Base-by-base conservation (phyloP, 23 red algal genomes). In the Gracilaria domingensis region DNA sequence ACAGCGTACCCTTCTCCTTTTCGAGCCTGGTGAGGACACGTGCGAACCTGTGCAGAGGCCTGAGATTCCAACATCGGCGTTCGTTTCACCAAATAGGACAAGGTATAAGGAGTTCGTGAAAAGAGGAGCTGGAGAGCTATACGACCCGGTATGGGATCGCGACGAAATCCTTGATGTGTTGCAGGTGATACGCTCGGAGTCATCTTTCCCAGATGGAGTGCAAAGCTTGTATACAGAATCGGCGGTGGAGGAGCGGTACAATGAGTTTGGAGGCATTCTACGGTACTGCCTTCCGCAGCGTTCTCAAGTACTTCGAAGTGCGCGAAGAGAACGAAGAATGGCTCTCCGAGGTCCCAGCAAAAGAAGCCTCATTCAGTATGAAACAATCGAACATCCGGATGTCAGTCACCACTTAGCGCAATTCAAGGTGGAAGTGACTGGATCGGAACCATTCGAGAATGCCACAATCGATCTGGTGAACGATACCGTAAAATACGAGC, bases 401-500 rank as follows among this genome's bases (percentile, higher is more conserved):
- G 24, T 67, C 62, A 30, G 62, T 16, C n/a, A 67, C n/a, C 62
- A 67, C 17, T 67, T 67, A 17, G 33, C 62, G 62, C 62, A 67
- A 12, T 67, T 67, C 62, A 32, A 67, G 62, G 62, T 67, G 6
- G 33, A 67, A 7, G 62, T 67, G 1, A 14, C 62, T 13, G 24
- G 62, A 30, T 25, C 33, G 62, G 62, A 67, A 33, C 62, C 62
- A 67, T 67, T 67, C 33, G 20, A 1, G 12, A 30, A 67, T 1
- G 62, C 62, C 12, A 67, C 62, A 67, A 67, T 67, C 62, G 62
- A 67, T 67, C 62, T 67, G 9, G 62, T 67, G 8, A 67, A 30
- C 62, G 62, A 67, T 16, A 67, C 32, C 62, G 62, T 67, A 34
- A 25, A 67, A 32, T 8, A 67, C 26, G 62, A 67, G 62, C 24